Base-by-base conservation (phyloP, 305 asterid species). In the Fraxinus xanthoxyloides region DNA sequence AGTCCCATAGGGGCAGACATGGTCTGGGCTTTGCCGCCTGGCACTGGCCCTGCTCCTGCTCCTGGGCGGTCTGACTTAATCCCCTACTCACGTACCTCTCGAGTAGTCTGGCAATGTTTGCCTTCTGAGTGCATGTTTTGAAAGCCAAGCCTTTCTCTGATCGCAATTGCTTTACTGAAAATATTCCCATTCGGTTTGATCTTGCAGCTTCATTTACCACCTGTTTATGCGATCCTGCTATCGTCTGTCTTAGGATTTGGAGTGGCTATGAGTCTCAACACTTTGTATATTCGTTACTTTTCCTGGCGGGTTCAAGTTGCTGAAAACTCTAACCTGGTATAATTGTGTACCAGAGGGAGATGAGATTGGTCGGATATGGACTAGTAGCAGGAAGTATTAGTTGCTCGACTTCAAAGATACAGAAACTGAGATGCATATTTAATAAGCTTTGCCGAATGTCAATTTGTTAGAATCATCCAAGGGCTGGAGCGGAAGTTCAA, bases 221-320 rank as follows among this genome's bases (percentile, higher is more conserved):
- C 92, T 67, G 81, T 92, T 38, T 91, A 88, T 77, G 85, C 97
- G 40, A 87, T 94, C 87, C 85, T 94, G 87, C 13, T 90, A 32
- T 85, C 96, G 21, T 82, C 98, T 24, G 84, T 91, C 87, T 34
- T 86, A 48, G 97, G 98, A 77, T 93, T 92, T 56, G 97, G 91
- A 23, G 74, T 82, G 79, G 89, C 98, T 72, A 87, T 90, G 87
- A 77, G 88, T 63, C 70, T 94, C 56, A 91, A 91, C 79, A 56
- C 88, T 23, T n/a, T 93, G 81, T 94, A 87, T 38, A 84, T 86
- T 43, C 86, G 85, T 59, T 85, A 72, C 56, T 85, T 81, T 70
- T 78, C 81, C 15, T 85, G 94, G 93, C 90, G 91, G 77, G 80
- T 73, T 70, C 90, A 35, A 81, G 88, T 69, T 51, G 43, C 86